Conservation (phyloP, 2,329 filamentous ascomycete genomes). For the Sclerotinia spermophila region DNA sequence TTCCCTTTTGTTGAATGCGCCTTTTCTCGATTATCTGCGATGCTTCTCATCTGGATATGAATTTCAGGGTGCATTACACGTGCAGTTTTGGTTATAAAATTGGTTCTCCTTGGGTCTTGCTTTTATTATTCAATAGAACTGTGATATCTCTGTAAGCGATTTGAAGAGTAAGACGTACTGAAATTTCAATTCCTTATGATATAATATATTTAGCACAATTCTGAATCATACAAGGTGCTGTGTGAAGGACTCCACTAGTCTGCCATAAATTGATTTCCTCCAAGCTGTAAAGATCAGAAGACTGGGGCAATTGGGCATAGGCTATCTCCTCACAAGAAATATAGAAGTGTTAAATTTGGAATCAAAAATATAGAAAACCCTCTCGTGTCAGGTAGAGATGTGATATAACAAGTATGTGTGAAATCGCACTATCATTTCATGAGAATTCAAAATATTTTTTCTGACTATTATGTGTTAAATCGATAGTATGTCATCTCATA, state of each 20-base stretch:
- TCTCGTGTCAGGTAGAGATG: too few species aligned
- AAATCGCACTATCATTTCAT: too few species aligned
- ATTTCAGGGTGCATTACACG: neutral
- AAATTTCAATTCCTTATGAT: neutral
- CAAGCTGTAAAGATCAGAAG: neutral
- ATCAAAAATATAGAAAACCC: accelerated
- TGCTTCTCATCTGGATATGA: neutral
- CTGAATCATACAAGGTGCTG: neutral
- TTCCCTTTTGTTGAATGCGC: neutral
- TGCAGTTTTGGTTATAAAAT: neutral
- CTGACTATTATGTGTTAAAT: too few species aligned
- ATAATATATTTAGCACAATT: neutral
- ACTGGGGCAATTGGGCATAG: neutral
- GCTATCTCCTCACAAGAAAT: neutral
- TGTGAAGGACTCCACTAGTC: neutral
- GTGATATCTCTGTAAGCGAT: neutral
- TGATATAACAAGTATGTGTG: too few species aligned
- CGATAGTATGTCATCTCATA: too few species aligned
- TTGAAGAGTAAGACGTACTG: neutral
- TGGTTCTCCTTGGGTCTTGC: neutral
- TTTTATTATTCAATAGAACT: neutral
- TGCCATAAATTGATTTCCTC: neutral
- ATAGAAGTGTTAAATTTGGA: neutral
- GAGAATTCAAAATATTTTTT: too few species aligned
- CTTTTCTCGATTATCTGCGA: neutral